Evolutionary conservation across 768 basidiomycete species (phyloP).

Genomic region (Lentinula boryana): DNA sequence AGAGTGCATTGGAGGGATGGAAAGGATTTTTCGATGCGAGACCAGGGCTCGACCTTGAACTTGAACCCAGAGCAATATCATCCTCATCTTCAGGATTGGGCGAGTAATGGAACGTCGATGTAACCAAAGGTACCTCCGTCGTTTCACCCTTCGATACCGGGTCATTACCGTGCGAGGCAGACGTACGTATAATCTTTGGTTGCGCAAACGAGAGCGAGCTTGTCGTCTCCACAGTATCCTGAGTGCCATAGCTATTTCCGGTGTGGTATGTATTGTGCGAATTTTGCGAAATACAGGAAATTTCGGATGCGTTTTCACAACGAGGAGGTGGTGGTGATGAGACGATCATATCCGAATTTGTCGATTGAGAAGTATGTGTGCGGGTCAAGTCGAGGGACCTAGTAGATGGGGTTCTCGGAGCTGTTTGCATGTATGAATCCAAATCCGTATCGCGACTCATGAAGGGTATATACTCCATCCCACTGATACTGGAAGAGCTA

Average conservation of each 20-base stretch:
- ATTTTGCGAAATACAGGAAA: not conserved
- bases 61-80: not conserved
- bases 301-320: not conserved
- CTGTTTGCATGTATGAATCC: not conserved
- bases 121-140: not conserved
- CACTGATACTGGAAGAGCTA: not conserved
- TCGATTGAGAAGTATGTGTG: not conserved
- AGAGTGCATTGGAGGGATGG: not conserved
- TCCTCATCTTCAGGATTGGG: not conserved
- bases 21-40: not conserved
- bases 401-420: not conserved
- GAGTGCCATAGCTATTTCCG: not conserved
- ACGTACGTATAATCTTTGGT: not conserved
- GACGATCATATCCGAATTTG: not conserved
- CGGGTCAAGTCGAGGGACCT: not conserved
- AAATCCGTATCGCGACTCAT: not conserved
- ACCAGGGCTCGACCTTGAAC: not conserved
- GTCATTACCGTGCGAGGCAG: no score
- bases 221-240: not conserved
- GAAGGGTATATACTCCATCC: not conserved
- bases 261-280: not conserved
- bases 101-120: not conserved
- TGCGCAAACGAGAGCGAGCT: not conserved
- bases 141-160: no score
- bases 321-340: not conserved